Conservation (phyloP, 2,329 filamentous ascomycete species). For the Harringtonia aguacate region DNA sequence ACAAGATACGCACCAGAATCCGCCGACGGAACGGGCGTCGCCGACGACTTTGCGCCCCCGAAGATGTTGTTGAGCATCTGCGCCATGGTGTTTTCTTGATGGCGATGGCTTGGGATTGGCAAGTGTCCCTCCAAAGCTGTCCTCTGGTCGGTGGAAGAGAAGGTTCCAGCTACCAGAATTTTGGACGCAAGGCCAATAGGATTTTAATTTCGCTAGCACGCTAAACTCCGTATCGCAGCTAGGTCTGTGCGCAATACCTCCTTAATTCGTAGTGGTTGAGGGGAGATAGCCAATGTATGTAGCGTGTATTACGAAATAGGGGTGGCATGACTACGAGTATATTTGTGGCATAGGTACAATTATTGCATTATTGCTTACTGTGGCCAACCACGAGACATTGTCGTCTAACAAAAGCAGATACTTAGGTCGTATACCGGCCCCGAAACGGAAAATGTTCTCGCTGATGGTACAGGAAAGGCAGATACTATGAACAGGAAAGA, state of each 20-base stretch:
- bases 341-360: no score
- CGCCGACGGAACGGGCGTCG: slow-evolving; percentile 35
- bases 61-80: slow-evolving; percentile 58
- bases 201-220: background rate
- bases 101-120: slow-evolving; percentile 4
- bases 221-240: slow-evolving; percentile 1
- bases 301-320: background rate
- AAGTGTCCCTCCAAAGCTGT: background rate
- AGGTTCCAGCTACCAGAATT: background rate
- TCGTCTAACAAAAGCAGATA: no score
- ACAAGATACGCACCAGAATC: slow-evolving; percentile 49
- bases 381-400: no score
- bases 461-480: no score
- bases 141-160: background rate
- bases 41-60: slow-evolving; percentile 55
- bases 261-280: background rate
- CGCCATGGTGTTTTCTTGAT: slow-evolving; percentile 30
- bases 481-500: no score
- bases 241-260: slow-evolving; percentile 1
- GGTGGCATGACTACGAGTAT: no score
- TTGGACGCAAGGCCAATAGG: no score
- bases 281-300: background rate
- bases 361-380: no score
- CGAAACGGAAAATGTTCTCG: no score
- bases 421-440: no score